Percentiles rank a stretch among this genome's conserved stretches.
Conservation (phyloP, 2,329 filamentous ascomycete species). For the Zymoseptoria tritici region DNA sequence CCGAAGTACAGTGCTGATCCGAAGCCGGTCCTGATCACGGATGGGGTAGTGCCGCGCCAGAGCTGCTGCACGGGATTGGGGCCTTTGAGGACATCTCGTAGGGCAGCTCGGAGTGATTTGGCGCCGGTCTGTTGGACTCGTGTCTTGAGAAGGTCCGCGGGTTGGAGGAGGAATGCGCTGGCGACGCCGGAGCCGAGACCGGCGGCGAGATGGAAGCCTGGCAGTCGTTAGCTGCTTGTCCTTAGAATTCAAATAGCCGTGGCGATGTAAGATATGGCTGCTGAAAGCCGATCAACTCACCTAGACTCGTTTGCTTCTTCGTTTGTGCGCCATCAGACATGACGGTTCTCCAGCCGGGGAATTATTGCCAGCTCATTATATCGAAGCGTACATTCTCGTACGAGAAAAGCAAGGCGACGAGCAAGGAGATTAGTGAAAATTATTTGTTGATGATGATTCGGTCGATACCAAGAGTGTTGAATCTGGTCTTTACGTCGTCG, state of each 20-base stretch:
- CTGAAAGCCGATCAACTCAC: slow-evolving; percentile 27
- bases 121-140: slow-evolving; percentile 78
- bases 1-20: slow-evolving; percentile 94
- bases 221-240: slow-evolving; percentile 2
- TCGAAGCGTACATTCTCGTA: background rate
- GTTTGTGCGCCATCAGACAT: slow-evolving; percentile 46
- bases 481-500: background rate
- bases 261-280: background rate
- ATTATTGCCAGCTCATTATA: background rate
- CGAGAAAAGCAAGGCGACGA: background rate
- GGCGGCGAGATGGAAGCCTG: slow-evolving; percentile 79
- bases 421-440: background rate
- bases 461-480: too few relatives aligned
- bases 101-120: slow-evolving; percentile 56
- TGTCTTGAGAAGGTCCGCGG: slow-evolving; percentile 92
- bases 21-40: slow-evolving; percentile 85
- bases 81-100: slow-evolving; percentile 61
- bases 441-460: background rate
- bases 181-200: slow-evolving; percentile 81
- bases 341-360: slow-evolving; percentile 22
- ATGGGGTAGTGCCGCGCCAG: slow-evolving; percentile 90
- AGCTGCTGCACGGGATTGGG: slow-evolving; percentile 63
- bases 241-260: too few relatives aligned
- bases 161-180: slow-evolving; percentile 85
- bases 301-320: slow-evolving; percentile 42